Evolutionary conservation across 2,329 filamentous ascomycete genomes (phyloP).

Genomic region (Xylaria sp.): DNA sequence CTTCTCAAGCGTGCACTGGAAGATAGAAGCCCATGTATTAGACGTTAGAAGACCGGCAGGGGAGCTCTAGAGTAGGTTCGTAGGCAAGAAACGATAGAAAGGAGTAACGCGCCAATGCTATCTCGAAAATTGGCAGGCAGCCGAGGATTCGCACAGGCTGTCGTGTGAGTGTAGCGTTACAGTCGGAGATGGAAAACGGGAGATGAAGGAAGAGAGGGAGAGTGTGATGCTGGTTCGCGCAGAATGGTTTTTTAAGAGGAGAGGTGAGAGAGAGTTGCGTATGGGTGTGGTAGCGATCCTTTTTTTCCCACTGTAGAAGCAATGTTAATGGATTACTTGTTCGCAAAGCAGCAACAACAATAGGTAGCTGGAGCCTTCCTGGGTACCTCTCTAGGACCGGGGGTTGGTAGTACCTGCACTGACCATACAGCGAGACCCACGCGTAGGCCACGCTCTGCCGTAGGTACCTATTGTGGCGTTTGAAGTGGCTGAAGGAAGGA

Average conservation of each 20-base stretch:
- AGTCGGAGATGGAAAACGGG: conserved; percentile 29
- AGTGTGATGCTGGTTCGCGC: conserved; percentile 34
- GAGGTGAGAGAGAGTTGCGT: conserved; percentile 30
- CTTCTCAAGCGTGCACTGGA: conserved; percentile 31
- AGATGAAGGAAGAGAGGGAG: conserved; percentile 31
- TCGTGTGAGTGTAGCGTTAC: conserved; percentile 40
- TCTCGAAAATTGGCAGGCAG: conserved; percentile 25
- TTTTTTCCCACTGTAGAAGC: conserved; percentile 42
- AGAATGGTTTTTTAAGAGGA: conserved; percentile 35
- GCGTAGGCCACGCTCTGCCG: background rate
- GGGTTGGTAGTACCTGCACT: conserved; percentile 10
- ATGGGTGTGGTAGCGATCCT: conserved; percentile 39
- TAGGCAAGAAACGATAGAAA: conserved; percentile 36
- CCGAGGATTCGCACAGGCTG: conserved; percentile 22
- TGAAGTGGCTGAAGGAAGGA: too few species aligned
- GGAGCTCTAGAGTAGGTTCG: conserved; percentile 40
- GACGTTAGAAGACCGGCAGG: conserved; percentile 39
- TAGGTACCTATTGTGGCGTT: background rate
- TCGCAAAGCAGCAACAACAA: conserved; percentile 45
- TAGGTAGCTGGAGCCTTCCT: background rate
- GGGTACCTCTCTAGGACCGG: background rate
- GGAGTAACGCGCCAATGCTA: conserved; percentile 41
- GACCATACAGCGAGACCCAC: conserved; percentile 18
- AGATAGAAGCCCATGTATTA: conserved; percentile 40
- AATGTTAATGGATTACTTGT: conserved; percentile 48